Evolutionary conservation across 2,329 filamentous ascomycete genomes (phyloP).

Genomic region (Pseudopyrenochaeta lycopersici): DNA sequence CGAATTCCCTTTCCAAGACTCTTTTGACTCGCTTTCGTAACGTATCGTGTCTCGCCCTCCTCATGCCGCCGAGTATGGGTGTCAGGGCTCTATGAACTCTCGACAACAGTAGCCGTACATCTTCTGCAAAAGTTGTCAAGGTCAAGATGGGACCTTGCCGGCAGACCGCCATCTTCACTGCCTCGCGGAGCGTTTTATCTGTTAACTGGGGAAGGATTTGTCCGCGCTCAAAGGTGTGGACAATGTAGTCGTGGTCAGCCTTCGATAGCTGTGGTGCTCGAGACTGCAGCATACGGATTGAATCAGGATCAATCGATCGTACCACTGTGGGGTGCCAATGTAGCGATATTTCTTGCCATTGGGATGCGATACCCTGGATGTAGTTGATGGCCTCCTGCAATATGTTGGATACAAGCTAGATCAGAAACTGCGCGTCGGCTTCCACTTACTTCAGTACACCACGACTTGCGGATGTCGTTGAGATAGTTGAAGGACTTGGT

Average conservation of each 20-base stretch:
- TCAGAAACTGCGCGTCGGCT: not conserved
- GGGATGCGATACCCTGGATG: slow-evolving; percentile 1
- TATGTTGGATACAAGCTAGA: not conserved
- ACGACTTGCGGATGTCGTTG: slow-evolving; percentile 5
- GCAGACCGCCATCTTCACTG: not conserved
- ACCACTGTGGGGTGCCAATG: not conserved
- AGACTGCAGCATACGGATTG: slow-evolving; percentile 1
- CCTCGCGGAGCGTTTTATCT: not conserved
- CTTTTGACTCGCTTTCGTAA: slow-evolving; percentile 1
- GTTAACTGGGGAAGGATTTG: not conserved
- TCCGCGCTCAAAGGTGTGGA: not conserved
- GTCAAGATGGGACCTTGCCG: slow-evolving; percentile 6
- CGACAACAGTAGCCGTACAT: slow-evolving; percentile 1
- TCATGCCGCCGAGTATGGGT: not conserved
- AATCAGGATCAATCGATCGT: not conserved
- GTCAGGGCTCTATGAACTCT: not conserved
- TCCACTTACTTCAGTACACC: slow-evolving; percentile 3
- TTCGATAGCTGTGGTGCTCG: slow-evolving; percentile 1
- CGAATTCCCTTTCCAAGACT: slow-evolving; percentile 1
- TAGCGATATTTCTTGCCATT: slow-evolving; percentile 3
- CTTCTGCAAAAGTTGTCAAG: slow-evolving; percentile 5
- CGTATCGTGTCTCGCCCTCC: not conserved
- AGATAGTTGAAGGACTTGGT: slow-evolving; percentile 3
- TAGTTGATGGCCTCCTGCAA: slow-evolving; percentile 3
- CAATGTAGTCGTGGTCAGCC: not conserved